phyloP scores from a whole-genome alignment of 2,329 filamentous ascomycete species.

The Emmonsia crescens region DNA sequence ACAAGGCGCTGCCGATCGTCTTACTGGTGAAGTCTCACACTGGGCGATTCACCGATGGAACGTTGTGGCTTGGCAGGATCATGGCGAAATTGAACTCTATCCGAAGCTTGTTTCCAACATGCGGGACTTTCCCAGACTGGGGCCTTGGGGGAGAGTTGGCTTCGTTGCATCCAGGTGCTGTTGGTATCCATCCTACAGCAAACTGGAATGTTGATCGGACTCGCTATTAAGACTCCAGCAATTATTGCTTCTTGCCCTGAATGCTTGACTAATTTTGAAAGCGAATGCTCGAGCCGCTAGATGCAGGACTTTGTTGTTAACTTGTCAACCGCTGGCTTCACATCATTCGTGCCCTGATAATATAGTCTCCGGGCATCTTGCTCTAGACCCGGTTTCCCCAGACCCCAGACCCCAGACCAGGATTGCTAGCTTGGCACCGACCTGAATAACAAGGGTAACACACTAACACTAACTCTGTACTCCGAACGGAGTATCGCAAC shows the following conservation, averaged over 20 bases:
- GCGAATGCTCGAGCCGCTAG: neutral
- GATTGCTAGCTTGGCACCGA: neutral
- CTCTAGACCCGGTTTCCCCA: neutral
- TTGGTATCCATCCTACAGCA: neutral
- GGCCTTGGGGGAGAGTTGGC: neutral
- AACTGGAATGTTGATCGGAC: neutral
- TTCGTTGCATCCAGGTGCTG: neutral
- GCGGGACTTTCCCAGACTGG: neutral
- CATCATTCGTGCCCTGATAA: neutral
- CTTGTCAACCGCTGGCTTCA: neutral
- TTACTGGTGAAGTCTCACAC: neutral
- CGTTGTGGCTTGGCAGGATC: constrained; percentile 2
- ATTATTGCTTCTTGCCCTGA: neutral
- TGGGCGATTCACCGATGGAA: neutral
- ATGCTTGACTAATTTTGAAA: neutral
- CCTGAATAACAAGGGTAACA: neutral
- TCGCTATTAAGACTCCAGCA: neutral
- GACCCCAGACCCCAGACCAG: neutral
- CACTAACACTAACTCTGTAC: no score
- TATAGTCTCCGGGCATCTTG: neutral
- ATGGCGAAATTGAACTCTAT: neutral
- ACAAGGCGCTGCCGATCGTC: neutral
- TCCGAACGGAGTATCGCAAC: no score
- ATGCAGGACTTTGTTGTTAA: neutral
- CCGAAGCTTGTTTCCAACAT: neutral